Base-by-base conservation (phyloP, 1,284 basidiomycete species). In the Papiliotrema laurentii region DNA sequence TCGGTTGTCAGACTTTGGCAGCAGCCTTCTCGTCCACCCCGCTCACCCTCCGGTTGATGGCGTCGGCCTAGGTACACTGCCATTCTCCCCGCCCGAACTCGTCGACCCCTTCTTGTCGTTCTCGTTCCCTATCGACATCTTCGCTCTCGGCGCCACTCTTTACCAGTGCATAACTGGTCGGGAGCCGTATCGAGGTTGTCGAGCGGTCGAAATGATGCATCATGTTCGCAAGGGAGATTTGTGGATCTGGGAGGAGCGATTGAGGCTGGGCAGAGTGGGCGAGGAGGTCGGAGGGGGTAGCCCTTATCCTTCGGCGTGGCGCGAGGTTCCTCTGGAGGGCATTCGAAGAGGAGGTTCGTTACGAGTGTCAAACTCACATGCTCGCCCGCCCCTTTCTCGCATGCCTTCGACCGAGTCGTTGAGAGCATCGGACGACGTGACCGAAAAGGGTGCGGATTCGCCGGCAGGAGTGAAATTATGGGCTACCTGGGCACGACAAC, bases 31-130 rank as follows among this genome's bases (percentile, higher is more conserved):
- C 44, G 64, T 77, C 28, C 61, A 72, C 18, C 64, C 71, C 1
- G 49, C 60, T 30, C 66, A 72, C 43, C 68, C 65, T 25, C 76
- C 75, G 1, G 69, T 68, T 19, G 74, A 75, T 56, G 71, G 72
- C 10, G 58, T 75, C 3, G 77, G 77, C 10, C 67, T 77, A 7
- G 78, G 78, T 25, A 79, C 78, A 1, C 66, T 77, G 2, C 64
- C 74, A 0, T 79, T 78, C 64, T 73, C 75, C 0, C 68, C 77
- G 0, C 78, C 78, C n/a, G 78, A 79, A 53, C 71, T 78, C 28
- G 66, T 74, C 34, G 65, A 69, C 47, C 66, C 70, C 1, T 49
- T 43, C n/a, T 61, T 57, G 22, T 60, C 74, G 0, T 78, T 78
- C 60, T 71, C 68, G 21, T 77, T 74, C 59, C 69, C 75, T 1